phyloP scores from a whole-genome alignment of 2,329 filamentous ascomycete genomes.

The Colletotrichum lentis region DNA sequence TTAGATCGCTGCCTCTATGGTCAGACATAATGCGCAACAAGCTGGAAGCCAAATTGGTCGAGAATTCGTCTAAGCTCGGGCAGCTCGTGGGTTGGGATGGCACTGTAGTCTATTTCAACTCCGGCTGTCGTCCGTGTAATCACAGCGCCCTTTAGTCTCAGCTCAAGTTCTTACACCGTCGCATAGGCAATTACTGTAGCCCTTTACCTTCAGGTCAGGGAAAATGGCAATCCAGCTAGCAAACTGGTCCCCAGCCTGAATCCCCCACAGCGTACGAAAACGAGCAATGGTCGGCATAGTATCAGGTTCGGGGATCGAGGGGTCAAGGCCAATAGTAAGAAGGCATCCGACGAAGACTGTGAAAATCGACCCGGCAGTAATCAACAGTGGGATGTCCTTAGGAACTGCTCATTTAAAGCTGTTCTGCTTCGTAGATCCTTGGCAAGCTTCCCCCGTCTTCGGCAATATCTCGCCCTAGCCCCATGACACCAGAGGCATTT shows the following conservation, averaged over 20 bases:
- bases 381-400: too few relatives aligned
- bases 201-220: constrained; percentile 31
- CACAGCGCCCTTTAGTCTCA: neutral
- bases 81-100: constrained; percentile 2
- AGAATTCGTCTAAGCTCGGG: constrained; percentile 10
- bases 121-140: constrained; percentile 7
- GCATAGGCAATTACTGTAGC: constrained; percentile 28
- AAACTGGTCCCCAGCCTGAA: constrained; percentile 27
- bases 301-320: too few relatives aligned
- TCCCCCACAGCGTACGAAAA: constrained; percentile 35
- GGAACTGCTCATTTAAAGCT: neutral
- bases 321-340: neutral
- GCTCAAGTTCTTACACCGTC: neutral
- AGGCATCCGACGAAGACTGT: neutral
- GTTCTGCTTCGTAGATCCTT: too few relatives aligned
- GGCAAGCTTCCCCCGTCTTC: neutral
- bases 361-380: neutral
- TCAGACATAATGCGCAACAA: constrained; percentile 15
- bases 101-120: constrained; percentile 22
- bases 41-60: constrained; percentile 11
- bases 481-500: neutral
- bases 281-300: constrained; percentile 24
- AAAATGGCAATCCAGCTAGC: constrained; percentile 33
- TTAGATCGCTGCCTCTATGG: neutral
- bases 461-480: constrained; percentile 5